These are phyloP conservation scores for Vaccinium darrowii DNA, from an alignment of 148 eudicot genomes.

Conservation along the genomic window DNA sequence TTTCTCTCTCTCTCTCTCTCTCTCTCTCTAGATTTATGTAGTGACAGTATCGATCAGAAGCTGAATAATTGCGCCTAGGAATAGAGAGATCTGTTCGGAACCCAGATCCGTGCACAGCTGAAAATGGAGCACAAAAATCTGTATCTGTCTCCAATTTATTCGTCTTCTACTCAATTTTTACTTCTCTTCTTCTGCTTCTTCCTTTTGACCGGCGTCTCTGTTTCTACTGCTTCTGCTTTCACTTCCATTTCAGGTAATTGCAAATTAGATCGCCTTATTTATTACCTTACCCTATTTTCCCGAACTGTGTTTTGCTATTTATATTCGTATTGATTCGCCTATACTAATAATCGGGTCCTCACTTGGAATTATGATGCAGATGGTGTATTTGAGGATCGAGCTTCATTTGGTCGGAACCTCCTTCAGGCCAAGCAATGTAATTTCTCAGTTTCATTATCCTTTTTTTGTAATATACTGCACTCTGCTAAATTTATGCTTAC, in stretches of 20 bases:
- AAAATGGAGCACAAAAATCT: conserved; percentile 9
- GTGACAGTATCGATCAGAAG: background rate
- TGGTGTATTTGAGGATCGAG: conserved; percentile 29
- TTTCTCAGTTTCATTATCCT: background rate
- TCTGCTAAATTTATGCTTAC: background rate
- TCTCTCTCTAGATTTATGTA: background rate
- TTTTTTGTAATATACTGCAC: background rate
- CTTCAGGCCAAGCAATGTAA: conserved; percentile 45
- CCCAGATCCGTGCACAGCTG: background rate
- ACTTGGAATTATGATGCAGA: conserved; percentile 23
- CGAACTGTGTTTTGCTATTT: background rate
- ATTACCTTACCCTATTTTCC: background rate
- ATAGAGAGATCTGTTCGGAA: background rate
- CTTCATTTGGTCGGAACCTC: conserved; percentile 37
- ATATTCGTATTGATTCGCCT: background rate
- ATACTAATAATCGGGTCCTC: background rate
- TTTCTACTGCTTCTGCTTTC: conserved; percentile 23
- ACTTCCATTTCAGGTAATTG: conserved; percentile 31
- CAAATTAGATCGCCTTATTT: background rate
- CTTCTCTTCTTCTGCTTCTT: background rate
- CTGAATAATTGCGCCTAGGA: background rate
- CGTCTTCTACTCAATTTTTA: background rate
- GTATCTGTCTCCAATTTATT: background rate
- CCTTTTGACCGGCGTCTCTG: conserved; percentile 12
- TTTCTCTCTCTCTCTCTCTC: background rate